Evolutionary conservation across 2,329 filamentous ascomycete genomes (phyloP).

Genomic region (Epichloe typhina): DNA sequence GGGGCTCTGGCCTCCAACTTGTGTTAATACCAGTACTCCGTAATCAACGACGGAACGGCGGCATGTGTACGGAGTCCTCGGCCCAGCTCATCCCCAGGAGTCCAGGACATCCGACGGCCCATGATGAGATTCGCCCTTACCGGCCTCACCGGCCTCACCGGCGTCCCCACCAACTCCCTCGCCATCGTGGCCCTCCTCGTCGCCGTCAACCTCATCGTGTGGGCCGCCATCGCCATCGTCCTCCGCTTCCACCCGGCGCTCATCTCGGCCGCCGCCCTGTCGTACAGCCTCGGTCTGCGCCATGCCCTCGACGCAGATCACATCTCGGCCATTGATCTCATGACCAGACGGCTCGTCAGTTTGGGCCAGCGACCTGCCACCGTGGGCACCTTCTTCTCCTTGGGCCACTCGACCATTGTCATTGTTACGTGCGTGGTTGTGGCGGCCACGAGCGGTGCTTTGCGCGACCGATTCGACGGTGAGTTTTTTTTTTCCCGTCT

Average conservation of each 20-base stretch:
- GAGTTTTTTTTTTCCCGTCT: not conserved
- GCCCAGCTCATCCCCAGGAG: not conserved
- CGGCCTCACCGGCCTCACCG: no score
- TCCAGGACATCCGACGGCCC: not conserved
- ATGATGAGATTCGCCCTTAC: not conserved
- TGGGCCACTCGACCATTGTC: conserved; percentile 90
- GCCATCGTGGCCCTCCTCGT: conserved; percentile 38
- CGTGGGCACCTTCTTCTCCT: conserved; percentile 86
- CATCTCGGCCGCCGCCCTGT: conserved; percentile 67
- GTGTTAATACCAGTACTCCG: no score
- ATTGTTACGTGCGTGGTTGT: conserved; percentile 83
- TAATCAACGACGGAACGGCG: no score
- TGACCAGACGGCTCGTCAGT: conserved; percentile 80
- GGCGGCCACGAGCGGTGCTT: conserved; percentile 74
- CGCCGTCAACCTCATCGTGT: conserved; percentile 38
- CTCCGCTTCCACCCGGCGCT: conserved; percentile 45
- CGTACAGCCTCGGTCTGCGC: conserved; percentile 78
- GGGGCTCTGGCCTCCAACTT: no score
- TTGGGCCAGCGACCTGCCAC: conserved; percentile 76
- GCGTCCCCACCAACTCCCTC: conserved; percentile 16
- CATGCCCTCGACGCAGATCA: conserved; percentile 98
- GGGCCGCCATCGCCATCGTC: conserved; percentile 39
- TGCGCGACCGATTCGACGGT: conserved; percentile 64
- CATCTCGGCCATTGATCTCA: conserved; percentile 74
- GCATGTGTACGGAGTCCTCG: no score